Evolutionary conservation across 306 rosid genomes (phyloP).

Genomic region (Medicago ruthenica): DNA sequence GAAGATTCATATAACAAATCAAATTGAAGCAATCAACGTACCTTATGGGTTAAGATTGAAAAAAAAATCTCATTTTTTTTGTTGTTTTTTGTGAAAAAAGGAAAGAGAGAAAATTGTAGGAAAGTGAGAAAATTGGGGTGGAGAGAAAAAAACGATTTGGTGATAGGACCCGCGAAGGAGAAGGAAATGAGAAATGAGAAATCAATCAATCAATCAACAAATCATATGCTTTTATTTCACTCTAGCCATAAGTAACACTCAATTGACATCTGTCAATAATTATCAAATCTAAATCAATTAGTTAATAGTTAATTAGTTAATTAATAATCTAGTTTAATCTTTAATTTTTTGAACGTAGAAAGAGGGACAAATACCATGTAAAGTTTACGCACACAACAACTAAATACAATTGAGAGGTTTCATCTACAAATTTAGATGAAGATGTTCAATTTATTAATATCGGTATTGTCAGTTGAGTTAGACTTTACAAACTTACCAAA

Average conservation of each 20-base stretch:
- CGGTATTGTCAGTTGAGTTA: too few species aligned
- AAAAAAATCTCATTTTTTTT: slow-evolving; percentile 18
- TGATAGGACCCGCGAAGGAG: slow-evolving; percentile 74
- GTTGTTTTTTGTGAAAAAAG: neutral
- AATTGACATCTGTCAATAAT: slow-evolving; percentile 9
- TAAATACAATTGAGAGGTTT: too few species aligned
- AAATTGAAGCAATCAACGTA: slow-evolving; percentile 32
- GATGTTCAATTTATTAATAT: too few species aligned
- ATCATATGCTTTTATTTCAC: neutral
- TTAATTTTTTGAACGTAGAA: too few species aligned
- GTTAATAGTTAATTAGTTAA: too few species aligned
- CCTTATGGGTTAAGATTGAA: slow-evolving; percentile 50
- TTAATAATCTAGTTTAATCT: too few species aligned
- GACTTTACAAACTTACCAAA: too few species aligned
- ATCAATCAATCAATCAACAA: neutral
- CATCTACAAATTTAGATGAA: too few species aligned
- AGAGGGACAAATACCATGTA: too few species aligned
- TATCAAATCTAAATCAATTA: neutral
- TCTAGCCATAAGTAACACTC: neutral
- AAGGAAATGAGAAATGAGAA: slow-evolving; percentile 49
- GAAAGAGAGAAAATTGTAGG: slow-evolving; percentile 37
- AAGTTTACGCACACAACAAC: too few species aligned
- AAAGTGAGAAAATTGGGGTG: slow-evolving; percentile 43
- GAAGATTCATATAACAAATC: slow-evolving; percentile 35
- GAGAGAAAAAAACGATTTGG: slow-evolving; percentile 76